Conservation (phyloP, 1,139 yeast genomes). For the Geotrichum restrictum region DNA sequence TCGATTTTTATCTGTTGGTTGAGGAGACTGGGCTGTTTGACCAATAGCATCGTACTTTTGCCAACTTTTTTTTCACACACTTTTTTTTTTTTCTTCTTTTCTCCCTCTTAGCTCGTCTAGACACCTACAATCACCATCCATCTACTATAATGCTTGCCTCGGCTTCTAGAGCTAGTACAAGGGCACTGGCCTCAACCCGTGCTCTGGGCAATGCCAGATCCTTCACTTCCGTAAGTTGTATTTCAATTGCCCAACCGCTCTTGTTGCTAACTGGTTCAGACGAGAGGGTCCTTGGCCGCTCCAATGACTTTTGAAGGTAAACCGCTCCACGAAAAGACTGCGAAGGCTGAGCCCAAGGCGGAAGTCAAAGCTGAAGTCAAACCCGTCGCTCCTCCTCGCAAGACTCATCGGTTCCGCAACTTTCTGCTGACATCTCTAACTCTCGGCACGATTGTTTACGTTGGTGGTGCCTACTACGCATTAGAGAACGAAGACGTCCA, state of each 20-base stretch:
- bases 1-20: too few relatives aligned
- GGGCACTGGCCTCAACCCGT: not conserved
- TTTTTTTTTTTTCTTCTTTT: not conserved
- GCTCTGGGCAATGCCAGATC: not conserved
- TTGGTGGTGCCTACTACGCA: constrained; percentile 41
- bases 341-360: not conserved
- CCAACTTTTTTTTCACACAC: not conserved
- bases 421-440: constrained; percentile 31
- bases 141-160: constrained; percentile 15
- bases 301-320: constrained; percentile 23
- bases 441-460: constrained; percentile 33
- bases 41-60: not conserved
- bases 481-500: constrained; percentile 40
- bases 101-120: not conserved
- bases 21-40: too few relatives aligned
- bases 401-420: constrained; percentile 36
- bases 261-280: not conserved
- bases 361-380: not conserved
- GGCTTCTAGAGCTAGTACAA: constrained; percentile 9
- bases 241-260: not conserved
- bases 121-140: constrained; percentile 4
- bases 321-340: constrained; percentile 11
- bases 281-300: constrained; percentile 1
- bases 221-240: not conserved
- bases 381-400: constrained; percentile 18